A percentile compares a stretch with the other conserved stretches of the same genome.
phyloP scores from a whole-genome alignment of 208 protist species.

The Crithidia expoeki region DNA sequence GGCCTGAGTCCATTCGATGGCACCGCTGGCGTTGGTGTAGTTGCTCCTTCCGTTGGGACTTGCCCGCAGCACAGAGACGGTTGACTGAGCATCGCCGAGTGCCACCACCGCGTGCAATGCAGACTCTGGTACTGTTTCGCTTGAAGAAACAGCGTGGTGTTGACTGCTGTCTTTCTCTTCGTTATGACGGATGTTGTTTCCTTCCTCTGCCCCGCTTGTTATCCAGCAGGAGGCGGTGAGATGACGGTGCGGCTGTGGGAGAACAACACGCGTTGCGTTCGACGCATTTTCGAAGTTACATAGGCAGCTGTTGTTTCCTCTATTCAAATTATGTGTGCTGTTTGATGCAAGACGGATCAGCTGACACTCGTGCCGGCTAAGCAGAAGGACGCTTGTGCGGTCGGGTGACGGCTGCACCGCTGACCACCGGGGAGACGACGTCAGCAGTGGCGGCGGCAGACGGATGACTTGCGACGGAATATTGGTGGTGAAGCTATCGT shows the following conservation, averaged over 20 bases:
- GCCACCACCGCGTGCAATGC: conserved; percentile 14
- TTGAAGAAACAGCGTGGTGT: too few relatives aligned
- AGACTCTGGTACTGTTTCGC: too few relatives aligned
- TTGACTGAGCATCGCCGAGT: conserved; percentile 15
- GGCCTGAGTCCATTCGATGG: conserved; percentile 10
- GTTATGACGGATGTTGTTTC: too few relatives aligned
- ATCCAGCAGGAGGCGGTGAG: conserved; percentile 46
- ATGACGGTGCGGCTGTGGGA: conserved; percentile 35
- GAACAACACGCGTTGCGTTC: neutral
- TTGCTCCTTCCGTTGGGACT: neutral
- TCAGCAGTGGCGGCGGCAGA: conserved; percentile 22
- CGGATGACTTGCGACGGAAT: conserved; percentile 24
- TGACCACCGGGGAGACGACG: conserved; percentile 1
- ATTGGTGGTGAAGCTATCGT: neutral
- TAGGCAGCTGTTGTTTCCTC: neutral
- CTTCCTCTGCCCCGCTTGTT: conserved; percentile 3
- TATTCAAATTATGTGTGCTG: neutral
- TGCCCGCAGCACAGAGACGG: conserved; percentile 16
- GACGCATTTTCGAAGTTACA: neutral
- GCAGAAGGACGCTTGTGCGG: conserved; percentile 30
- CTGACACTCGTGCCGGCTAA: conserved; percentile 27
- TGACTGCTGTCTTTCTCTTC: too few relatives aligned
- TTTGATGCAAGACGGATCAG: conserved; percentile 17
- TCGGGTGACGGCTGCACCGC: conserved; percentile 32
- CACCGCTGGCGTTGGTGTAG: neutral